These are phyloP conservation scores for Moniliophthora roreri DNA, from an alignment of 1,284 basidiomycete genomes.

Conservation along the genomic window DNA sequence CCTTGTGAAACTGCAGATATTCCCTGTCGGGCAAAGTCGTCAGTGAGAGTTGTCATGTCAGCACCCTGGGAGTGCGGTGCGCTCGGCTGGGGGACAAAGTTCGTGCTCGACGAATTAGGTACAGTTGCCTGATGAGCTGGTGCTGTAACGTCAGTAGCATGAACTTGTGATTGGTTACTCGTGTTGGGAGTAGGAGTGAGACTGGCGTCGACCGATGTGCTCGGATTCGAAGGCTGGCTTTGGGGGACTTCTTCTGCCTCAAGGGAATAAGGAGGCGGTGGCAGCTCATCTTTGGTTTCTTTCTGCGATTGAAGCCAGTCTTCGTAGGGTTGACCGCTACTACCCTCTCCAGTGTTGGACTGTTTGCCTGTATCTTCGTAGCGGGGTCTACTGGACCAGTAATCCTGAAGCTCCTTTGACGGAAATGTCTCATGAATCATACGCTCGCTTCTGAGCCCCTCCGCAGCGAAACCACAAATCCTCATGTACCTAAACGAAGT, in stretches of 20 bases:
- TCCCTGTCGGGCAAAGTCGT: conserved; percentile 32
- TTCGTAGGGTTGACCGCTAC: conserved; percentile 38
- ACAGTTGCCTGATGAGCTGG: background rate
- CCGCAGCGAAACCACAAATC: conserved; percentile 69
- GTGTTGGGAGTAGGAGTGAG: background rate
- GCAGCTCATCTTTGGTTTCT: conserved; percentile 48
- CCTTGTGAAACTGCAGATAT: conserved; percentile 20
- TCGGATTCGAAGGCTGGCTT: background rate
- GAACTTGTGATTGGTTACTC: background rate
- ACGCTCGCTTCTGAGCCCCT: conserved; percentile 63
- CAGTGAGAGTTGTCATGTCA: conserved; percentile 25
- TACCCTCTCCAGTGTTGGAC: conserved; percentile 25
- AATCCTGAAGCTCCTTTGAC: conserved; percentile 69
- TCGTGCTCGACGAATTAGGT: background rate
- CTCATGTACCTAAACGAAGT: conserved; percentile 66
- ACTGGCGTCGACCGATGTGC: background rate
- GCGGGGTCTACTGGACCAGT: conserved; percentile 63
- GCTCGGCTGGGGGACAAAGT: background rate
- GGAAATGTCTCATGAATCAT: conserved; percentile 64
- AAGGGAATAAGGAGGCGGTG: conserved; percentile 69
- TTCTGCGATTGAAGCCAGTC: conserved; percentile 50
- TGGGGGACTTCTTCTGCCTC: conserved; percentile 41
- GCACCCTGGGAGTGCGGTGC: conserved; percentile 8
- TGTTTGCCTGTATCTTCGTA: conserved; percentile 46
- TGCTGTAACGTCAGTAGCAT: background rate